Evolutionary conservation across 2,329 filamentous ascomycete species (phyloP), one percentile per base, ranked within the genome.

Genomic region (Onygenales sp.): DNA sequence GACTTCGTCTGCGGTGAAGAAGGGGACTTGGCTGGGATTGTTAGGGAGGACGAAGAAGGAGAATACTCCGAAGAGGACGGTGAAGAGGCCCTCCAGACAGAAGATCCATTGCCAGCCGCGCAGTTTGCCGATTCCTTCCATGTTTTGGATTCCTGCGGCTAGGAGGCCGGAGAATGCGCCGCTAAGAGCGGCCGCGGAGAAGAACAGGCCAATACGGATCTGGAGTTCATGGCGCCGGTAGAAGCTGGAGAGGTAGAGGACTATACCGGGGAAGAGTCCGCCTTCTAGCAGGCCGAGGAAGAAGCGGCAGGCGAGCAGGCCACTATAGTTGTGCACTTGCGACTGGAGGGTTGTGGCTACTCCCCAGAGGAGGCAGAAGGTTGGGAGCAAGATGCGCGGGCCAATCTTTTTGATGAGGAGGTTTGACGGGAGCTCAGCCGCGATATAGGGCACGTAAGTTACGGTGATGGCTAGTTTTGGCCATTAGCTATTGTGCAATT

Each of bases 201-300:
- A 53, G 44, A 53, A 53, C 7, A 53, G 34, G 39, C 43, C 51
- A 37, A 53, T 27, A 4, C 51, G 51, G n/a, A 49, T 10, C 6
- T 50, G 42, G 11, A 51, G 42, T 14, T 54, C 47, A 40, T 49
- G 40, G 7, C 43, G 52, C 8, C 47, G 39, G 47, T 54, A 54
- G 37, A 53, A 53, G 21, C n/a, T 32, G 27, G 51, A 53, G 3
- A 53, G 51, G 21, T 53, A 53, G 48, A 52, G 52, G 37, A 54
- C 78, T 70, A 87, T 86, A 46, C 83, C 84, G 0, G 84, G 84
- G 2, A 86, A 67, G 37, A 87, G 66, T 0, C 83, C 84, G 40
- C 82, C 83, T 65, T 87, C 84, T 0, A 80, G 78, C 3, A 83
- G 59, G 7, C 84, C 84, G 4, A 87, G 70, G 34, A 87, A 62